Conservation (phyloP, 352 stramenopile genomes). For the Saprolegnia parasitica region DNA sequence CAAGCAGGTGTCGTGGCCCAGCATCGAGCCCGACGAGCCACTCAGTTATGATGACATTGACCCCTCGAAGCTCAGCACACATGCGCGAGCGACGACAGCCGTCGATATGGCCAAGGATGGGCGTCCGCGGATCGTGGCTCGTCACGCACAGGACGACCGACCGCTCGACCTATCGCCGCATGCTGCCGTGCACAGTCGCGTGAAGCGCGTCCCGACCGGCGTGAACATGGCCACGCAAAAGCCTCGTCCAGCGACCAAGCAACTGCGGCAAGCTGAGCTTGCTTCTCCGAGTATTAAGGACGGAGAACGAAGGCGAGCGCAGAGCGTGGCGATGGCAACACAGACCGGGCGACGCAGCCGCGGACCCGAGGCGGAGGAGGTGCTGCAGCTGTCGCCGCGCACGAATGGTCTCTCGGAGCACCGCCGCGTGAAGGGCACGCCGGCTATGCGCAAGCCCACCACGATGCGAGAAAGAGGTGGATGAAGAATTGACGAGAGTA, state of each 20-base stretch:
- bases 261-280: background rate
- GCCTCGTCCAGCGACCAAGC: background rate
- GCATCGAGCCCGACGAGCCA: background rate
- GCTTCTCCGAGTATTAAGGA: background rate
- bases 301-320: background rate
- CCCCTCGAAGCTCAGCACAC: background rate
- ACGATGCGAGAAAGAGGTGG: background rate
- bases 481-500: too few relatives aligned
- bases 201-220: background rate
- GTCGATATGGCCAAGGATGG: slow-evolving; percentile 12
- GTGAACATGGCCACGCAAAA: slow-evolving; percentile 7
- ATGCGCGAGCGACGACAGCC: background rate
- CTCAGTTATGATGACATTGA: background rate
- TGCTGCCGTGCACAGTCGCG: background rate
- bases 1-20: background rate
- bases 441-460: background rate
- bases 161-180: background rate
- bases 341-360: background rate
- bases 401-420: background rate
- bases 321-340: slow-evolving; percentile 3
- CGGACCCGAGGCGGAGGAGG: background rate
- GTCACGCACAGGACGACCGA: background rate
- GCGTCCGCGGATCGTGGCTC: background rate
- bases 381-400: slow-evolving; percentile 9
- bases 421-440: background rate